These are phyloP conservation scores for Ogataea methylovora DNA, from an alignment of 805 yeast species.

Conservation along the genomic window DNA sequence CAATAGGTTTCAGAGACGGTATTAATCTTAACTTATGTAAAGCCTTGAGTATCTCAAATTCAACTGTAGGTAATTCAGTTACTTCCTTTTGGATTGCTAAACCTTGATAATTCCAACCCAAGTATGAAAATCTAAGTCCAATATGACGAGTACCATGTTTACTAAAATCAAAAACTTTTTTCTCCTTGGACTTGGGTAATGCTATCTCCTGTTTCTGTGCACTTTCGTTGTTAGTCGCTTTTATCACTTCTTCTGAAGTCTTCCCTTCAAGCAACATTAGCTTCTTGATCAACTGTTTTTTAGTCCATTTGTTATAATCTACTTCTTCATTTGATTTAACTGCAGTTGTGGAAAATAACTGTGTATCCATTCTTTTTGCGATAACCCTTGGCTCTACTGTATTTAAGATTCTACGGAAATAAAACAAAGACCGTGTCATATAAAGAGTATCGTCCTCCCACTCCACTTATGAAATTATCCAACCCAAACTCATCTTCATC, in stretches of 20 bases:
- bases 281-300: slow-evolving; percentile 51
- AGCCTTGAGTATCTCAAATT: slow-evolving; percentile 66
- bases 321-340: neutral
- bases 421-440: no score
- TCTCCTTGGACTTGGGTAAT: slow-evolving; percentile 17
- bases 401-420: no score
- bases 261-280: slow-evolving; percentile 48
- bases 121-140: slow-evolving; percentile 77
- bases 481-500: no score
- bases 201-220: no score
- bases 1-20: slow-evolving; percentile 47
- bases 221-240: neutral
- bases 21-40: slow-evolving; percentile 61
- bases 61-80: slow-evolving; percentile 83
- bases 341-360: no score
- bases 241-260: no score
- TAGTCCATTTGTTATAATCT: slow-evolving; percentile 57
- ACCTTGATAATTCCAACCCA: slow-evolving; percentile 95
- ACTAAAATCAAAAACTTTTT: slow-evolving; percentile 54
- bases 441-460: no score
- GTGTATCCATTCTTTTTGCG: no score
- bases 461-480: no score
- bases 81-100: slow-evolving; percentile 72
- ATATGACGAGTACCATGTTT: slow-evolving; percentile 58
- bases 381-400: no score